These are phyloP conservation scores for Cryptomeria japonica DNA, from an alignment of 75 land plant species.

Conservation along the genomic window DNA sequence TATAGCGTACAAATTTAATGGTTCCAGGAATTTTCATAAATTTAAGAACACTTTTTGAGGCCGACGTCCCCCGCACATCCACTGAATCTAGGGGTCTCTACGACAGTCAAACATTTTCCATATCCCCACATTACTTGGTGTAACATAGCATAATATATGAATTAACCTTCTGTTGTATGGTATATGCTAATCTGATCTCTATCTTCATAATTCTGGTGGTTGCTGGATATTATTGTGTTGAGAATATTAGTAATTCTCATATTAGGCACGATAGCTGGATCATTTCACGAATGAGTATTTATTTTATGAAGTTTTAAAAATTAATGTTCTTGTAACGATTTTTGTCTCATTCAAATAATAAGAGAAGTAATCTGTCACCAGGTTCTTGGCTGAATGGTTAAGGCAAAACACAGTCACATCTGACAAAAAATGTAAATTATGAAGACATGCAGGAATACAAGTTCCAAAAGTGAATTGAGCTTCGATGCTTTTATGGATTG, in stretches of 20 bases:
- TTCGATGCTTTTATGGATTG: not conserved
- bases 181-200: not conserved
- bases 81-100: not conserved
- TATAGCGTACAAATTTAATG: no score
- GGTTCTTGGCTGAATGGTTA: not conserved
- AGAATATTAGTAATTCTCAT: not conserved
- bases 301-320: no score
- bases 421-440: not conserved
- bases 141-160: not conserved
- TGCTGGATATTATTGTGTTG: no score
- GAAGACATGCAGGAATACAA: not conserved
- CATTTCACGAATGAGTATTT: not conserved
- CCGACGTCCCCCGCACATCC: not conserved
- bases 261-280: not conserved
- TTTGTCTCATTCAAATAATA: no score
- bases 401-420: not conserved
- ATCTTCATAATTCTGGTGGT: no score
- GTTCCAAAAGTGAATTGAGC: not conserved
- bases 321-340: no score
- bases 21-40: no score
- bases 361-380: not conserved
- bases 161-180: not conserved
- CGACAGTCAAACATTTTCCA: not conserved
- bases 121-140: not conserved
- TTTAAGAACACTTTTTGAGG: no score